Evolutionary conservation across 1,284 basidiomycete species (phyloP).

Genomic region (Apiotrichum akiyoshidainum): DNA sequence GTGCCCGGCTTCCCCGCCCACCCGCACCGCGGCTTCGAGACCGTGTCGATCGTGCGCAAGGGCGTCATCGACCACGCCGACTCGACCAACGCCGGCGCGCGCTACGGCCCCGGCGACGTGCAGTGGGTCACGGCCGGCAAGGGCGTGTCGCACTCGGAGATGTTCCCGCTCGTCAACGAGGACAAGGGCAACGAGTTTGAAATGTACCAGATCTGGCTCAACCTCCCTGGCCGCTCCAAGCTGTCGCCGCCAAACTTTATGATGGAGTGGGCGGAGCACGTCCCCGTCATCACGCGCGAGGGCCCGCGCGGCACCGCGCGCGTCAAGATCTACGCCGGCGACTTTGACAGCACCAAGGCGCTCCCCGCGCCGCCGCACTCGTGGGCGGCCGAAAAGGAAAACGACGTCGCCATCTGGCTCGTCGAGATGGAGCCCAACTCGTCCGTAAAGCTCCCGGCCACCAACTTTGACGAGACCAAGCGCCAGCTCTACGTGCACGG

Average conservation of each 20-base stretch:
- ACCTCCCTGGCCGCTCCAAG: constrained; percentile 11
- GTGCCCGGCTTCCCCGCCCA: constrained; percentile 17
- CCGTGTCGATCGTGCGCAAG: constrained; percentile 9
- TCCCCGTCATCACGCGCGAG: constrained; percentile 7
- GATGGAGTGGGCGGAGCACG: constrained; percentile 16
- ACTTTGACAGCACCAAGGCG: background rate
- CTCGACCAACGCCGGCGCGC: constrained; percentile 10
- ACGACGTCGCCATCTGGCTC: constrained; percentile 16
- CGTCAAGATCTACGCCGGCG: constrained; percentile 10
- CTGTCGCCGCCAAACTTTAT: constrained; percentile 11
- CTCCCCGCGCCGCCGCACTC: constrained; percentile 7
- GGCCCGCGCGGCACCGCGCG: constrained; percentile 3
- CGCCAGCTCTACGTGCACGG: constrained; percentile 16
- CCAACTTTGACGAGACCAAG: constrained; percentile 9
- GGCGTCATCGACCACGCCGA: constrained; percentile 18
- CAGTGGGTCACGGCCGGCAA: constrained; percentile 19
- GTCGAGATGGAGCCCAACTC: constrained; percentile 12
- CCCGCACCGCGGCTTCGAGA: constrained; percentile 16
- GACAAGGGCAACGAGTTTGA: constrained; percentile 10
- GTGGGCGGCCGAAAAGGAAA: constrained; percentile 11
- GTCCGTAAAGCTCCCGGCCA: constrained; percentile 9
- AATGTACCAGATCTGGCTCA: constrained; percentile 20
- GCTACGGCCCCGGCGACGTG: constrained; percentile 16
- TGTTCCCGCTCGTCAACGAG: constrained; percentile 14
- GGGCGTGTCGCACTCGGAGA: constrained; percentile 15